Percentiles rank a stretch among this genome's conserved stretches.
phyloP scores from a whole-genome alignment of 2,329 filamentous ascomycete genomes.

The Sphaerulina populicola region DNA sequence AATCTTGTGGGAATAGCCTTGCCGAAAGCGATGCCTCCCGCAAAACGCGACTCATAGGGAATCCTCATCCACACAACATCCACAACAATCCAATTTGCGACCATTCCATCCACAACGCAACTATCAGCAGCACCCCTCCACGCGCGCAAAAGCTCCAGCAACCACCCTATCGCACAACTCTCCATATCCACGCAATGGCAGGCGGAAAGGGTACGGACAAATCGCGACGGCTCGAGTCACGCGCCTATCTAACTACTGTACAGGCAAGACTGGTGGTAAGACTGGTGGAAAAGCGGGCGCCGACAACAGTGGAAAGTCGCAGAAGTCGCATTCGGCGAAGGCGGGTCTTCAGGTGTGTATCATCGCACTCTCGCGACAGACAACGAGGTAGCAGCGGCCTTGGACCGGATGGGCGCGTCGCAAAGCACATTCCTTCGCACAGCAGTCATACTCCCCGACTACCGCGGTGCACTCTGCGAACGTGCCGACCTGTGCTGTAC shows the following conservation, averaged over 20 bases:
- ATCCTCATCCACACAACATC: neutral
- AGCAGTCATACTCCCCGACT: constrained; percentile 5
- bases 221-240: constrained; percentile 12
- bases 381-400: constrained; percentile 10
- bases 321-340: constrained; percentile 88
- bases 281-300: constrained; percentile 68
- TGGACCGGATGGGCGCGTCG: constrained; percentile 23
- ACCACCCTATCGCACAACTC: neutral
- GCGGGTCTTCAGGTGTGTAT: constrained; percentile 82
- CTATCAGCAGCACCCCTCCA: constrained; percentile 1
- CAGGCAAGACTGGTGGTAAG: constrained; percentile 67
- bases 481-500: neutral
- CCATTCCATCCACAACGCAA: constrained; percentile 10
- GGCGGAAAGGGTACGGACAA: constrained; percentile 83
- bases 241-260: constrained; percentile 27
- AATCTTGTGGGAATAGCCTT: neutral
- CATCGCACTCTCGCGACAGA: neutral
- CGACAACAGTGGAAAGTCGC: constrained; percentile 71
- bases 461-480: constrained; percentile 1
- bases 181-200: constrained; percentile 46
- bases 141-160: constrained; percentile 7
- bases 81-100: constrained; percentile 8
- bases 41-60: constrained; percentile 3
- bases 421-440: constrained; percentile 21
- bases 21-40: constrained; percentile 2